These are phyloP conservation scores for Recurvomyces mirabilis DNA, from an alignment of 495 filamentous ascomycete species.

Conservation along the genomic window DNA sequence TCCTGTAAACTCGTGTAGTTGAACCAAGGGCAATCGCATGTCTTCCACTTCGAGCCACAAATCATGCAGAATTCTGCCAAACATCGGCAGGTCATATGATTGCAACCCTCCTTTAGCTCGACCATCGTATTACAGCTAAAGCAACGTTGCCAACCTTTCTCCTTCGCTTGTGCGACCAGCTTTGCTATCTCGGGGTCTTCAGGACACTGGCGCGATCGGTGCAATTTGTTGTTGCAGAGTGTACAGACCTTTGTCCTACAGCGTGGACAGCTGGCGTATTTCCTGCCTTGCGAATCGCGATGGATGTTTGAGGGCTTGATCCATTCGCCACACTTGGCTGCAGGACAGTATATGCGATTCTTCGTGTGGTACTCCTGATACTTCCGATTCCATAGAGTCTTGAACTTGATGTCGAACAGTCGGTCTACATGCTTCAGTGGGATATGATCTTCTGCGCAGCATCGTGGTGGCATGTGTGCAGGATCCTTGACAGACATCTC, in stretches of 20 bases:
- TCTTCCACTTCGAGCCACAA: constrained; percentile 69
- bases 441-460: constrained; percentile 61
- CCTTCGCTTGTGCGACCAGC: constrained; percentile 54
- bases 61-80: constrained; percentile 74
- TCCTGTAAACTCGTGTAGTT: constrained; percentile 51
- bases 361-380: constrained; percentile 61
- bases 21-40: constrained; percentile 71
- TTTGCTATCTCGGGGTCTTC: constrained; percentile 55
- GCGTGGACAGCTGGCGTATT: constrained; percentile 50
- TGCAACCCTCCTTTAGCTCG: constrained; percentile 71
- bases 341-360: constrained; percentile 65
- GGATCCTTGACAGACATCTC: constrained; percentile 61
- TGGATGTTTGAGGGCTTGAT: constrained; percentile 59
- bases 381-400: constrained; percentile 65
- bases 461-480: constrained; percentile 67
- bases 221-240: constrained; percentile 61
- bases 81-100: constrained; percentile 78
- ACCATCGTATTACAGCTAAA: constrained; percentile 63
- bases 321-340: constrained; percentile 58
- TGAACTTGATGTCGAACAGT: constrained; percentile 61
- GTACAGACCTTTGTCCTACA: constrained; percentile 68
- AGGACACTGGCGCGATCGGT: constrained; percentile 55
- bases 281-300: constrained; percentile 37
- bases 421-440: constrained; percentile 62
- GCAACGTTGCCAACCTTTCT: constrained; percentile 67